A percentile compares a stretch with the other conserved stretches of the same genome.
These are phyloP conservation scores for Apophysomyces trapeziformis DNA, from an alignment of 371 early-diverging fungal genomes.

Conservation along the genomic window DNA sequence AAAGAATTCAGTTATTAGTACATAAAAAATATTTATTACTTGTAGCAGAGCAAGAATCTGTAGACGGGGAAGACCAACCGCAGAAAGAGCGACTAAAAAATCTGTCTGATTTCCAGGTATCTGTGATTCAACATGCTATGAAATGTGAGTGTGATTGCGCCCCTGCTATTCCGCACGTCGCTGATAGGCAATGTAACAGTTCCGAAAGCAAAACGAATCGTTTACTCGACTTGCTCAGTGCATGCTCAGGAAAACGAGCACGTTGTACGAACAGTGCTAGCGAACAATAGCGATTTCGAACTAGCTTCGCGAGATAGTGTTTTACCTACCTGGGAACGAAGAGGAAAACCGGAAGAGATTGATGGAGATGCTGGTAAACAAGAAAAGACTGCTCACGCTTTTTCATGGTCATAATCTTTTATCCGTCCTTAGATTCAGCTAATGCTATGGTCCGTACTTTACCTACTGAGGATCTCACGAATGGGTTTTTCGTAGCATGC, in stretches of 20 bases:
- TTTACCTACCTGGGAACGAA: constrained; percentile 76
- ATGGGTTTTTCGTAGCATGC: constrained; percentile 88
- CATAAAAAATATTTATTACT: neutral
- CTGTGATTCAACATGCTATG: constrained; percentile 71
- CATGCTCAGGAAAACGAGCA: constrained; percentile 96
- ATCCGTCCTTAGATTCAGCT: constrained; percentile 44
- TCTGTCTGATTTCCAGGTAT: constrained; percentile 76
- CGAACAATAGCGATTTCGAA: constrained; percentile 56
- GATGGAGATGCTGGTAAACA: constrained; percentile 5
- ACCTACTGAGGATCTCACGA: constrained; percentile 73
- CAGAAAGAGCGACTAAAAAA: constrained; percentile 70
- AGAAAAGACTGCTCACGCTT: constrained; percentile 1
- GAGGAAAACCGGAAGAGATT: constrained; percentile 65
- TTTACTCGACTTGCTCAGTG: constrained; percentile 97
- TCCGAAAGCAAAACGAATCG: constrained; percentile 75
- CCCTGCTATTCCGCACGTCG: neutral
- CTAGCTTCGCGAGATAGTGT: constrained; percentile 61
- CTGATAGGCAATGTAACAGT: constrained; percentile 41
- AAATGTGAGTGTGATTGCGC: constrained; percentile 56
- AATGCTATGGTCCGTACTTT: constrained; percentile 69
- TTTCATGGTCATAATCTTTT: constrained; percentile 8
- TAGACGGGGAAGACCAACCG: constrained; percentile 22
- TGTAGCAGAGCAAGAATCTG: constrained; percentile 12
- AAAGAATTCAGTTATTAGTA: neutral
- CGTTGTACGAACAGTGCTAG: constrained; percentile 77